Evolutionary conservation across 2,329 filamentous ascomycete species (phyloP).

Genomic region (Teratosphaeria viscida): DNA sequence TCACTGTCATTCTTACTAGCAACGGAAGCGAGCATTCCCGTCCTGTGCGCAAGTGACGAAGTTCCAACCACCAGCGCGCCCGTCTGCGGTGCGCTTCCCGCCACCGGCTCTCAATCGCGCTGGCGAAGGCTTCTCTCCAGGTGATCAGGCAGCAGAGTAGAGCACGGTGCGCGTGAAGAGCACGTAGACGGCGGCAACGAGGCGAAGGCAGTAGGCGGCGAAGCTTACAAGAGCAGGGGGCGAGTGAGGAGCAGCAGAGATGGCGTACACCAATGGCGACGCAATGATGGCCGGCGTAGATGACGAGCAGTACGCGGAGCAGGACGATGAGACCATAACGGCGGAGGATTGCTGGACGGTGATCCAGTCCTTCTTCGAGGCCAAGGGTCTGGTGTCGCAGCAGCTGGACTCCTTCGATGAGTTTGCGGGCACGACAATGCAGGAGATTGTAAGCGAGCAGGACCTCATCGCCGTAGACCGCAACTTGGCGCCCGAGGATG

Average conservation of each 20-base stretch:
- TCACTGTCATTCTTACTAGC: background rate
- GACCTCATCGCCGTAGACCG: conserved; percentile 88
- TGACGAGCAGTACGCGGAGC: conserved; percentile 6
- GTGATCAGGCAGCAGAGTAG: background rate
- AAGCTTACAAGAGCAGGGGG: background rate
- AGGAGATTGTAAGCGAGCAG: conserved; percentile 88
- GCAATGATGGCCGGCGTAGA: conserved; percentile 11
- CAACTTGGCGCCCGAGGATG: conserved; percentile 65
- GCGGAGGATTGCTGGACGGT: conserved; percentile 98
- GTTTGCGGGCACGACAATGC: conserved; percentile 87
- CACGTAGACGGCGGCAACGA: background rate
- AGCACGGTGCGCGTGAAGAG: background rate
- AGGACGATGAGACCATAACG: conserved; percentile 50
- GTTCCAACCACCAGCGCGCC: background rate
- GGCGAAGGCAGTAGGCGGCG: background rate
- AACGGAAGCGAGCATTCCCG: background rate
- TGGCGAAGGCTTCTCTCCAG: background rate
- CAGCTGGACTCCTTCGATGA: conserved; percentile 98
- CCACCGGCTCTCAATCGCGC: conserved; percentile 2
- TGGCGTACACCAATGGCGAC: conserved; percentile 8
- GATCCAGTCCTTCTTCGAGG: conserved; percentile 92
- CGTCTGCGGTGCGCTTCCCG: conserved; percentile 5
- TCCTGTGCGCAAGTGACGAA: background rate
- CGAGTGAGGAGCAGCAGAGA: conserved; percentile 1
- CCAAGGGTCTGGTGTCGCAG: conserved; percentile 90